Base-by-base conservation (phyloP, 1,284 basidiomycete genomes). In the Agaricales sp. region DNA sequence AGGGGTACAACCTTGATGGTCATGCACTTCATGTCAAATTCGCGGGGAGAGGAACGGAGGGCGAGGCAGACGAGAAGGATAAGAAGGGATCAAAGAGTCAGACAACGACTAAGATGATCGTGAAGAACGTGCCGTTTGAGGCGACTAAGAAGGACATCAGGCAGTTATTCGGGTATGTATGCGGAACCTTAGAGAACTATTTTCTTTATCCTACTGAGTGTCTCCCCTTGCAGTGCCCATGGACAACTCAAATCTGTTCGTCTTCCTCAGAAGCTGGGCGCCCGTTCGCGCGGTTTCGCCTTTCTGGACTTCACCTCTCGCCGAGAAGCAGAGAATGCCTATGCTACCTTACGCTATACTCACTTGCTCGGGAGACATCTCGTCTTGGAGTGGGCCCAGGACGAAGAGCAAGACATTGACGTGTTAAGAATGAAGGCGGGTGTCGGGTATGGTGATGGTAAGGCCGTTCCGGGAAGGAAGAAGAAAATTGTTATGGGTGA, bases 81-180 rank as follows among this genome's bases (percentile, higher is more conserved):
- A 65, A 54, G n/a, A 67, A 60, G 25, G 64, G 59, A 2, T 61
- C 67, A 48, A 74, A 71, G 58, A 35, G 30, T 35, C 78, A 75
- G 52, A 73, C 74, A 56, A 82, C 84, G 53, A 88, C 90, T 54
- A 93, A 94, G 76, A 82, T 98, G 72, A 78, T 98, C 45, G 89
- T 98, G 58, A 99, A 98, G 77, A 99, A 99, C 61, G 74, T 98
- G 53, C 93, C 95, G 18, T 99, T 99, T 69, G 95, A 99, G 67
- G 90, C 87, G 45, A 89, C 85, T 41, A 92, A 91, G 72, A 92
- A 89, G 68, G 95, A 99, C 57, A 76, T 99, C 18, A 75, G 87
- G 48, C 85, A 90, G 54, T 67, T 98, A 22, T 94, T 96, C 64
- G 76, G 83, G 87, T 91, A 55, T 48, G 83, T 74, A 14, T n/a